These are phyloP conservation scores for Parmales sp. DNA, from an alignment of 108 stramenopile genomes.

Conservation along the genomic window DNA sequence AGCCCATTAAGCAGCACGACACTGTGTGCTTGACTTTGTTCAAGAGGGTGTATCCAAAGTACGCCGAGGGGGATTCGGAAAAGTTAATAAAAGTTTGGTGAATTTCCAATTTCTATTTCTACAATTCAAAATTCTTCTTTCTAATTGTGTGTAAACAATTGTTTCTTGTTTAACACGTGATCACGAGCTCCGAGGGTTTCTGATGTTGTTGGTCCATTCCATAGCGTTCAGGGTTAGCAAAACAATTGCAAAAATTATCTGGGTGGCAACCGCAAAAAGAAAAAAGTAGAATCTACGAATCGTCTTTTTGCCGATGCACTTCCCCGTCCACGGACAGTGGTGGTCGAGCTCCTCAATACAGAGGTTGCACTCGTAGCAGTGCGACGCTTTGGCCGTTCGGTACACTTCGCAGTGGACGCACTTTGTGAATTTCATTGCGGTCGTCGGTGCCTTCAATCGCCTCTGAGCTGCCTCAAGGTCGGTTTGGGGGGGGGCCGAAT, in stretches of 20 bases:
- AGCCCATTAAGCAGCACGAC: conserved; percentile 93
- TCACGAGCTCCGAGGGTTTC: no score
- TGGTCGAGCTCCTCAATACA: conserved; percentile 81
- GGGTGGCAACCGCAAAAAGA: conserved; percentile 58
- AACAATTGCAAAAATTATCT: conserved; percentile 42
- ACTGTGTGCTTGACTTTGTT: conserved; percentile 92
- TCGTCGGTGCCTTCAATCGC: no score
- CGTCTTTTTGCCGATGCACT: conserved; percentile 71
- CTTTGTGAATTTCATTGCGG: no score
- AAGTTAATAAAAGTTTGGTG: no score
- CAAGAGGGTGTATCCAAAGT: conserved; percentile 96
- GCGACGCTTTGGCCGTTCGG: conserved; percentile 64
- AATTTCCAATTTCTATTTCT: no score
- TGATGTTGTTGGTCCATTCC: no score
- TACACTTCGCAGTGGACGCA: conserved; percentile 11
- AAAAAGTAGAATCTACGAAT: conserved; percentile 61
- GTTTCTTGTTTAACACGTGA: no score
- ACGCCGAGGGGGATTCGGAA: conserved; percentile 31
- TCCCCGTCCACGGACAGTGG: conserved; percentile 87
- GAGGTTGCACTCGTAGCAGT: conserved; percentile 78
- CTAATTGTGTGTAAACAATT: no score
- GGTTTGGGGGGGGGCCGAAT: no score
- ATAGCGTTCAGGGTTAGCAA: no score
- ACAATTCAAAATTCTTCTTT: no score
- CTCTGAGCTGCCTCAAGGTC: no score